Evolutionary conservation across 2,329 filamentous ascomycete species (phyloP), one percentile per base, ranked within the genome.

Genomic region (Parasarocladium wereldwijsianum): DNA sequence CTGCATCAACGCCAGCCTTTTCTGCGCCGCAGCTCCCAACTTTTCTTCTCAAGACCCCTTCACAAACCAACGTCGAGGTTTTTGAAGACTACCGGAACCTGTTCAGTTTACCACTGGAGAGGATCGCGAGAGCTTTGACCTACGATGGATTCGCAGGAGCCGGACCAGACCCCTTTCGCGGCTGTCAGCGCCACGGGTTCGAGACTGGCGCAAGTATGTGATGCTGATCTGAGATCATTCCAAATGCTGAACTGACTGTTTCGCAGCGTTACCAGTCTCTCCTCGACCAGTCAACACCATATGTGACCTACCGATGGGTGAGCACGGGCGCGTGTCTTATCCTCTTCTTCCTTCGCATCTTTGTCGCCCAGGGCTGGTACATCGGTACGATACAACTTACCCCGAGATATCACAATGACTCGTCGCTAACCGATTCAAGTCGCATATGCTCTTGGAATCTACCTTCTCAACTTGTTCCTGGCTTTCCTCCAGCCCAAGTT

Each of bases 401-500:
- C 24, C 17, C 7, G 16, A 29, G 6, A 20, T 20, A 3, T 18
- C 11, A 14, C 8, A 12, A 13, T 20, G 15, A 15, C 17, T 17
- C 23, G 33, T 37, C 24, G 37, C 33, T n/a, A 13, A 3, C n/a
- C 9, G 10, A 6, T 25, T 9, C 10, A 1, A 93, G 90, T 98
- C 46, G 87, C 86, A 43, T 98, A 98, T 58, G 90, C 87, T 21
- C 76, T 98, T 33, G 90, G 87, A 43, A 98, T 98, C 58, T 98
- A 98, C 65, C 81, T 98, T 27, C 76, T 98, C 37, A 98, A 98
- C 62, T 76, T 98, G 36, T 98, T 98, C 70, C 83, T 98, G 52
- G 90, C 90, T 44, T 98, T 98, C 66, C 70, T 98, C 32, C 83
- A 87, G 50, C 90, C 90, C 45, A 98, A 98, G 64, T 96, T 98